Evolutionary conservation across 2,329 filamentous ascomycete genomes (phyloP).

Genomic region (Tolypocladium sp.): DNA sequence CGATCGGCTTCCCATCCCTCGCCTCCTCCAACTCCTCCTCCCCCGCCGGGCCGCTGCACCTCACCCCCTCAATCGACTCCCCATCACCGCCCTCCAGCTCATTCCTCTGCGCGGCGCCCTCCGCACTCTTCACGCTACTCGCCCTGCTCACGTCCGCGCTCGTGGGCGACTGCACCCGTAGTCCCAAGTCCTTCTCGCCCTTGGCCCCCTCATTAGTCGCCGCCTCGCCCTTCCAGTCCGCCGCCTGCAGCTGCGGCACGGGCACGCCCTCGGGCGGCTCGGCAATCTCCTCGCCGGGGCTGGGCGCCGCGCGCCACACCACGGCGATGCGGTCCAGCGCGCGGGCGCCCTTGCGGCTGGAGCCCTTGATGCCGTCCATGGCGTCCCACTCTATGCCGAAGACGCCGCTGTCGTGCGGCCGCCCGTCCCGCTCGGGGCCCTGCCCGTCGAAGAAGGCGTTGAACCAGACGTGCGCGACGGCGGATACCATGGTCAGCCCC

Average conservation of each 20-base stretch:
- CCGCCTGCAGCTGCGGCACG: constrained; percentile 58
- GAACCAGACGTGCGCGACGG: constrained; percentile 94
- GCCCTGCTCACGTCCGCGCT: constrained; percentile 63
- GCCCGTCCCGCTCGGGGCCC: constrained; percentile 58
- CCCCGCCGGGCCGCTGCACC: constrained; percentile 25
- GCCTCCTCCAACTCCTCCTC: constrained; percentile 18
- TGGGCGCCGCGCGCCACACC: constrained; percentile 57
- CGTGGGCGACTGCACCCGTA: constrained; percentile 54
- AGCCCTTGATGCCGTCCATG: constrained; percentile 94
- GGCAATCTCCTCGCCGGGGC: constrained; percentile 28
- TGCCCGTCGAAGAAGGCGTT: constrained; percentile 87
- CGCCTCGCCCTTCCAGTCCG: constrained; percentile 64
- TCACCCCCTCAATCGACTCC: constrained; percentile 21
- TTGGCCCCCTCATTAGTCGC: constrained; percentile 25
- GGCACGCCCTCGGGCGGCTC: constrained; percentile 59
- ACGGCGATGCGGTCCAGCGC: constrained; percentile 78
- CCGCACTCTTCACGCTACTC: constrained; percentile 40
- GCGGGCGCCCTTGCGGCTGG: constrained; percentile 67
- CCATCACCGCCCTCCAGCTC: constrained; percentile 3
- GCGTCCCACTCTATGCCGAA: constrained; percentile 51
- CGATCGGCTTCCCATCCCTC: background rate
- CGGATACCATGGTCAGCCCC: constrained; percentile 82
- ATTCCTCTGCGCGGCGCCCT: constrained; percentile 4
- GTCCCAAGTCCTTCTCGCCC: constrained; percentile 54
- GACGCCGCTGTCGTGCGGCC: constrained; percentile 56